Percentiles rank a stretch among this genome's conserved stretches.
phyloP scores from a whole-genome alignment of 73 alveolate genomes.

The Paraurostyla sp. region DNA sequence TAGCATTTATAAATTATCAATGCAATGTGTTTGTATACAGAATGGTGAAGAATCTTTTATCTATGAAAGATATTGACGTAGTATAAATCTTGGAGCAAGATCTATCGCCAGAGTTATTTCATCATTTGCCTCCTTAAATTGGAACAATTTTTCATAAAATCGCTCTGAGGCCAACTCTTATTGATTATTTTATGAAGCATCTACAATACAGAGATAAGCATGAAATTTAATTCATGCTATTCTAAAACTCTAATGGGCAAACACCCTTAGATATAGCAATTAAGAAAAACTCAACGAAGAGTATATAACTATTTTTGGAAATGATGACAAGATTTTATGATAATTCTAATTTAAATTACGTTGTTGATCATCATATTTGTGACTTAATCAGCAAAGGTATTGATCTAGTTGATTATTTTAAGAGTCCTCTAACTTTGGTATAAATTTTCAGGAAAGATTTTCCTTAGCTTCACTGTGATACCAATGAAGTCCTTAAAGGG shows the following conservation, averaged over 20 bases:
- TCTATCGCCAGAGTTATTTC: background rate
- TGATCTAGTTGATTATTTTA: background rate
- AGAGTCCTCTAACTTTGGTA: background rate
- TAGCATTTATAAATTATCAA: background rate
- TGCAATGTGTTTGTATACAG: background rate
- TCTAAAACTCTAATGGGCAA: background rate
- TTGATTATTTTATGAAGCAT: background rate
- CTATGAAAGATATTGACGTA: background rate
- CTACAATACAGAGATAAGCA: background rate
- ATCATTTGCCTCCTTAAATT: background rate
- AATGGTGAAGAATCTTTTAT: background rate
- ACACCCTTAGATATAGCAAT: slow-evolving; percentile 34
- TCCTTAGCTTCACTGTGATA: background rate
- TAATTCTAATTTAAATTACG: background rate
- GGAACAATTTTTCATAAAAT: background rate
- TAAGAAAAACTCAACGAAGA: background rate
- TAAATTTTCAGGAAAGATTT: background rate
- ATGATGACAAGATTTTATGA: background rate
- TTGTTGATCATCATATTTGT: background rate
- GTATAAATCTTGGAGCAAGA: background rate
- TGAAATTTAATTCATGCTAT: background rate
- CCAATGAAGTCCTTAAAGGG: background rate
- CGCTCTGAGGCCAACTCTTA: slow-evolving; percentile 6
- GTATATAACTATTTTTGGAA: background rate
- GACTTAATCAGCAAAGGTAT: background rate